Percentiles rank a stretch among this genome's conserved stretches.
phyloP scores from a whole-genome alignment of 176 grass and related monocot species.

The Rhynchospora breviuscula region DNA sequence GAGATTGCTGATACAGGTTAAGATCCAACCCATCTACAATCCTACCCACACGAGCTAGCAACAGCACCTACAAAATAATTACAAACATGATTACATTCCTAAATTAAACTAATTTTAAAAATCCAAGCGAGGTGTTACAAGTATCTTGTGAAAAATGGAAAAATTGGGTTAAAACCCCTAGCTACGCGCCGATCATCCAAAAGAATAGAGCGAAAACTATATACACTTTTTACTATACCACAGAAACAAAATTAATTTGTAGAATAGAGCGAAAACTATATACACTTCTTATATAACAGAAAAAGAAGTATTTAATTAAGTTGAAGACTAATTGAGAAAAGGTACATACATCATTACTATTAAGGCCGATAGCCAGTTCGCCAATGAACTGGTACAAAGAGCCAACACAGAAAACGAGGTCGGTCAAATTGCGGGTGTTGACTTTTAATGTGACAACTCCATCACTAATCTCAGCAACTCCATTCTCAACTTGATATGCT shows the following conservation, averaged over 20 bases:
- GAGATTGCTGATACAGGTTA: constrained; percentile 62
- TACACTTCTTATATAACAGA: neutral
- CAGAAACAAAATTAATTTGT: neutral
- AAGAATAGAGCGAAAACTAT: too few species aligned
- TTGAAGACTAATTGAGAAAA: neutral
- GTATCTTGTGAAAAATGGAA: neutral
- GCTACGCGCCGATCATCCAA: too few species aligned
- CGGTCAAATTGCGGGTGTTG: constrained; percentile 49
- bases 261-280: too few species aligned
- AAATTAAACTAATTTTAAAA: neutral
- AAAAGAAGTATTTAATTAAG: neutral
- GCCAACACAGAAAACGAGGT: constrained; percentile 32
- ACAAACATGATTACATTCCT: neutral
- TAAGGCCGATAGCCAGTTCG: constrained; percentile 41
- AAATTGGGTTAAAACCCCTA: neutral
- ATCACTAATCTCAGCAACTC: constrained; percentile 41
- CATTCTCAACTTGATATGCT: constrained; percentile 49
- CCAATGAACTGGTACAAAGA: constrained; percentile 81
- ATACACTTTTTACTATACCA: neutral
- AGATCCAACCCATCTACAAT: constrained; percentile 60
- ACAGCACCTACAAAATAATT: constrained; percentile 33
- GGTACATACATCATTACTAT: constrained; percentile 26
- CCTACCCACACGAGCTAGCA: constrained; percentile 61
- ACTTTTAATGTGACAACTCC: constrained; percentile 39
- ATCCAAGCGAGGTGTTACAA: neutral